Conservation (phyloP, 2,329 filamentous ascomycete species). For the Davidsoniella virescens region DNA sequence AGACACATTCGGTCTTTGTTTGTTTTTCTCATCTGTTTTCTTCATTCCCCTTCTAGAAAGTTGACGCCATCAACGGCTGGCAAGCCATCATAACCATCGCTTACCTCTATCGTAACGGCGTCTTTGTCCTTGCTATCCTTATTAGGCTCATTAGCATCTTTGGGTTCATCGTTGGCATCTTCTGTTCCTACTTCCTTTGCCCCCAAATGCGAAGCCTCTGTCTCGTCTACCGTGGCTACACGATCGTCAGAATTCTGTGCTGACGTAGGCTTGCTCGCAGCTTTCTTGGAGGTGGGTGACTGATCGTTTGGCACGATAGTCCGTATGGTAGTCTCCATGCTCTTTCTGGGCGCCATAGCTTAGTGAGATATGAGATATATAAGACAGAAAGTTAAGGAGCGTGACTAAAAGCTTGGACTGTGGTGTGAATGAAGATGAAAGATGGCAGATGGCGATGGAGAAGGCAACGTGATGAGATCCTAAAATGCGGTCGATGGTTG, state of each 20-base stretch:
- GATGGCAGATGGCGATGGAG: neutral
- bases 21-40: neutral
- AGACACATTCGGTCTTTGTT: neutral
- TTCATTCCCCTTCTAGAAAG: neutral
- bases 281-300: constrained; percentile 18
- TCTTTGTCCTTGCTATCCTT: constrained; percentile 20
- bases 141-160: constrained; percentile 19
- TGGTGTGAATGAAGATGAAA: neutral
- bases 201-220: constrained; percentile 15
- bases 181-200: constrained; percentile 7
- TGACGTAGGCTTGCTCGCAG: constrained; percentile 21
- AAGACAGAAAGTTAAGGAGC: neutral
- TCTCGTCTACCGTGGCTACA: too few species aligned
- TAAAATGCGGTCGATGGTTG: neutral
- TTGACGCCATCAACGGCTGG: too few species aligned
- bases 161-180: constrained; percentile 16
- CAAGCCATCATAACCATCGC: neutral
- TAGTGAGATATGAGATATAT: neutral
- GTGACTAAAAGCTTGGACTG: neutral
- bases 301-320: constrained; percentile 14
- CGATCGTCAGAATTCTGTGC: too few species aligned
- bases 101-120: constrained; percentile 37
- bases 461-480: neutral
- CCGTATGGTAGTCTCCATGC: constrained; percentile 13
- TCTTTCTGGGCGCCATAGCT: constrained; percentile 8